Percentiles rank a stretch among this genome's conserved stretches.
These are phyloP conservation scores for Typha latifolia DNA, from an alignment of 176 grass and related monocot species.

Conservation along the genomic window DNA sequence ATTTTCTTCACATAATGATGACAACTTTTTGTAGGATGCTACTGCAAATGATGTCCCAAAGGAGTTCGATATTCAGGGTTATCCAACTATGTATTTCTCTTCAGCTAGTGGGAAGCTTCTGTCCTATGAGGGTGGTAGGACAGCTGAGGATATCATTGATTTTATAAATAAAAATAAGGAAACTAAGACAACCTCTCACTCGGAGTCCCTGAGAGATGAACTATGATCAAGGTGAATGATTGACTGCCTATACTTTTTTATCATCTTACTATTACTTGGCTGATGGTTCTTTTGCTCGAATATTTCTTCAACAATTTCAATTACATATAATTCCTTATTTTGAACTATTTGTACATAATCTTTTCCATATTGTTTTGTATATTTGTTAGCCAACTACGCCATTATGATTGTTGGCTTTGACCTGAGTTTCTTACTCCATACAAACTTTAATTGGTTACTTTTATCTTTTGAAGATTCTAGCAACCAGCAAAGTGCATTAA, in stretches of 20 bases:
- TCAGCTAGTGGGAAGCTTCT: slow-evolving; percentile 59
- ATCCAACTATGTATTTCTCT: slow-evolving; percentile 79
- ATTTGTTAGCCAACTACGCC: no score
- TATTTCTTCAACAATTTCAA: background rate
- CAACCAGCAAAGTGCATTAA: no score
- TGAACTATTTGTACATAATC: no score
- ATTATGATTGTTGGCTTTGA: no score
- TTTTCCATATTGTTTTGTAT: no score
- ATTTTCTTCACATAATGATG: background rate
- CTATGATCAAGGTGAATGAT: slow-evolving; percentile 35
- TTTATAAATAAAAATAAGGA: slow-evolving; percentile 75
- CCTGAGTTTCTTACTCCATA: no score
- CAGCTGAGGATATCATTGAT: slow-evolving; percentile 41
- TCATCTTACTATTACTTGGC: background rate
- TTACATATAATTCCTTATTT: no score
- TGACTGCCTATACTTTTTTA: background rate
- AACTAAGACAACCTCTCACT: background rate
- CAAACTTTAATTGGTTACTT: no score
- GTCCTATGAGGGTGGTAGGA: slow-evolving; percentile 45
- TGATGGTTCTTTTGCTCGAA: background rate
- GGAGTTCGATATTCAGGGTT: slow-evolving; percentile 56
- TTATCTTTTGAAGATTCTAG: no score
- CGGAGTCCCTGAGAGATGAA: slow-evolving; percentile 38
- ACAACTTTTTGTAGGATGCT: slow-evolving; percentile 41
- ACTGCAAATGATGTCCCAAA: slow-evolving; percentile 66